Evolutionary conservation across 2,329 filamentous ascomycete genomes (phyloP), one percentile per base, ranked within the genome.

Genomic region (Calonectria fujianensis): DNA sequence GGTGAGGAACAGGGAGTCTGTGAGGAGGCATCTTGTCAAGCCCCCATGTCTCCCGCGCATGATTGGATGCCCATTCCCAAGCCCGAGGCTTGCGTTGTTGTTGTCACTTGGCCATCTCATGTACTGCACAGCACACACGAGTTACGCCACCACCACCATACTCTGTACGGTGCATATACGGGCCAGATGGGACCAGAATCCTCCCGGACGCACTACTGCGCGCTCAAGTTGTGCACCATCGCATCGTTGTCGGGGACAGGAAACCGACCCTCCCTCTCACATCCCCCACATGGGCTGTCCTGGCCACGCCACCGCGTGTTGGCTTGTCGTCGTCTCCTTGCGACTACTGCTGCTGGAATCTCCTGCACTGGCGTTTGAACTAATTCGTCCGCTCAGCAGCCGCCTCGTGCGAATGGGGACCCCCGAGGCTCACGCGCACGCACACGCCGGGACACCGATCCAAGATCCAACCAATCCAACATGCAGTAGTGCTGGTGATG

Each of bases 91-190:
- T 63, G 35, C 35, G 27, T 65, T 10, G 39, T 32, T 64, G 37
- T 65, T 35, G 31, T 27, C 41, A 67, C 41, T 66, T 51, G 51
- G 2, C 48, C 50, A 64, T 65, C 69, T 48, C 45, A 48, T 48
- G 45, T 48, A 48, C 45, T 48, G 45, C 45, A 48, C 45, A 48
- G 45, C 45, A 48, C 45, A 48, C 45, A 48, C 45, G n/a, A 48
- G 39, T n/a, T 54, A 14, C 45, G n/a, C 59, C 57, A 29, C 51
- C 70, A 52, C 72, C 32, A 48, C 67, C 27, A 61, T 24, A 35
- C n/a, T 16, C 66, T 45, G 59, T 51, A 66, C 61, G 61, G 41
- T 70, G 72, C 72, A 74, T 74, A 74, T 63, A 74, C 72, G 67
- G 72, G 59, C 69, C 24, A 54, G 59, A 45, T 39, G 48, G 64